phyloP scores from a whole-genome alignment of 257 asterid genomes.

The Mentha longifolia region DNA sequence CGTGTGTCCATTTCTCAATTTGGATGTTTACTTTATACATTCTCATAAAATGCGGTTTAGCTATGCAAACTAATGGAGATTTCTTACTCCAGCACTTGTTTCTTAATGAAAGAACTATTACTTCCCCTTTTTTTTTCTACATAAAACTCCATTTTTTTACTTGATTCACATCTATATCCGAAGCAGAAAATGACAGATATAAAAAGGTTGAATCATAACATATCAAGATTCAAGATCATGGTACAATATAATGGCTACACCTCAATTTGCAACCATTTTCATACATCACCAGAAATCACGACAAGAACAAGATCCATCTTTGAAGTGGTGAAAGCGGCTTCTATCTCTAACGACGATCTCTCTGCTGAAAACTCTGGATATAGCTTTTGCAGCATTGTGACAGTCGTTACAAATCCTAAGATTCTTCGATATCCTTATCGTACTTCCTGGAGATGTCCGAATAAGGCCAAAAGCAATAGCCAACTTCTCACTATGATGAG shows the following conservation, averaged over 20 bases:
- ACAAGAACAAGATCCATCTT: constrained; percentile 55
- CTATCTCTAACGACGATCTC: constrained; percentile 55
- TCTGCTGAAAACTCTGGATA: constrained; percentile 42
- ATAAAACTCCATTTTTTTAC: too few relatives aligned
- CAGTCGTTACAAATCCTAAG: constrained; percentile 58
- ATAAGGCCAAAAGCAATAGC: constrained; percentile 57
- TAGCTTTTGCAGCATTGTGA: constrained; percentile 46
- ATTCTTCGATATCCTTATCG: constrained; percentile 49
- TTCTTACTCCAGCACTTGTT: too few relatives aligned
- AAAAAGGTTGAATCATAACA: not conserved
- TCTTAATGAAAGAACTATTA: too few relatives aligned
- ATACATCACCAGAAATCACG: constrained; percentile 56
- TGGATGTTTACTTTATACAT: not conserved
- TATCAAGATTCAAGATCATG: not conserved
- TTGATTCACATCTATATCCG: too few relatives aligned
- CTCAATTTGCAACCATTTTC: not conserved
- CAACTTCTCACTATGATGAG: constrained; percentile 64
- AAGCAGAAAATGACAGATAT: not conserved
- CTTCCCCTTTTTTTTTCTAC: too few relatives aligned
- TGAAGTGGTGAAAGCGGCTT: constrained; percentile 57
- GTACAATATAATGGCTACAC: not conserved
- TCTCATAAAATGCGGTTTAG: not conserved
- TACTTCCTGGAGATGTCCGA: constrained; percentile 37
- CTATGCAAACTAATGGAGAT: not conserved
- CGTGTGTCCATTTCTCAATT: constrained; percentile 2